Evolutionary conservation across 345 rosid species (phyloP).

Genomic region (Syzygium aqueum): DNA sequence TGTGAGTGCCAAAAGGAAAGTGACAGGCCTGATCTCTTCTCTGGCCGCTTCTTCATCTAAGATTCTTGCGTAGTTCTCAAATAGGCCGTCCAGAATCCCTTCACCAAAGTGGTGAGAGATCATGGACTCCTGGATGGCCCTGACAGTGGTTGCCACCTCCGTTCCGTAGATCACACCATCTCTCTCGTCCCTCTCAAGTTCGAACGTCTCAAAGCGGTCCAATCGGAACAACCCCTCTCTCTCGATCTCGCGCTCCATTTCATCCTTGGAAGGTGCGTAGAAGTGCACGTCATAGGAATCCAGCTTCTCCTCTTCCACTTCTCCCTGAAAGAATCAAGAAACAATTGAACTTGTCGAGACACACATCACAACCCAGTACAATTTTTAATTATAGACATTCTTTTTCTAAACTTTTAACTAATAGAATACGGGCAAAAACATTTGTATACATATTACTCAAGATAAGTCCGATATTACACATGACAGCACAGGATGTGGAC

Average conservation of each 20-base stretch:
- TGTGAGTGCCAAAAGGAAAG: slow-evolving; percentile 51
- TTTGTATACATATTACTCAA: neutral
- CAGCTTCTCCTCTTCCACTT: slow-evolving; percentile 51
- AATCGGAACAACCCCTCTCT: slow-evolving; percentile 52
- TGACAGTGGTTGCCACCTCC: slow-evolving; percentile 55
- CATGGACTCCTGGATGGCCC: slow-evolving; percentile 87
- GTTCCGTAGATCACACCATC: slow-evolving; percentile 43
- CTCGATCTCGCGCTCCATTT: slow-evolving; percentile 50
- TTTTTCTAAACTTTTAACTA: neutral
- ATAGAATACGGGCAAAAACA: neutral
- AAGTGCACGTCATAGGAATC: slow-evolving; percentile 70
- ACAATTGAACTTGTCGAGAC: neutral
- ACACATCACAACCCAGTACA: neutral
- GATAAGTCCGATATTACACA: neutral
- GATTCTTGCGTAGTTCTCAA: slow-evolving; percentile 41
- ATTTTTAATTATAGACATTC: neutral
- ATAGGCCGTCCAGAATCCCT: slow-evolving; percentile 48
- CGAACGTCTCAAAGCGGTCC: slow-evolving; percentile 44
- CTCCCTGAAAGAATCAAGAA: slow-evolving; percentile 32
- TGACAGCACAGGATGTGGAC: neutral
- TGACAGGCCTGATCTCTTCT: slow-evolving; percentile 52
- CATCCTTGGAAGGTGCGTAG: slow-evolving; percentile 61
- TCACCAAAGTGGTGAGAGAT: slow-evolving; percentile 59
- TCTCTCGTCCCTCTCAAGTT: slow-evolving; percentile 16
- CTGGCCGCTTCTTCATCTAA: slow-evolving; percentile 54